Evolutionary conservation across 2,329 filamentous ascomycete genomes (phyloP).

Genomic region (Immersiporthe knoxdaviesiana): DNA sequence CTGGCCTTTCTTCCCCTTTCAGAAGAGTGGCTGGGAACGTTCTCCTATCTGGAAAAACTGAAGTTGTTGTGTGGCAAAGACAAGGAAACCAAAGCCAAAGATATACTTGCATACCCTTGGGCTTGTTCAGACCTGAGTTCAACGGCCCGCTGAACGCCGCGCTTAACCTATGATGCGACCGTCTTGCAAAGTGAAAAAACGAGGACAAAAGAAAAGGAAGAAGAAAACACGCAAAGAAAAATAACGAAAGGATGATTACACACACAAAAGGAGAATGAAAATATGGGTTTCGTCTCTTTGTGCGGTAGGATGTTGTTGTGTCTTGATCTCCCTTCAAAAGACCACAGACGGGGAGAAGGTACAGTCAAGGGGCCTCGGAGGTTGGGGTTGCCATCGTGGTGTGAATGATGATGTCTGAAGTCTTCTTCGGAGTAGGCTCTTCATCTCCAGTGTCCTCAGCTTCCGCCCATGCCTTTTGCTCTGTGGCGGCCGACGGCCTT

Average conservation of each 20-base stretch:
- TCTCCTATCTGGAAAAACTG: background rate
- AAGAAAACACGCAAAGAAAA: background rate
- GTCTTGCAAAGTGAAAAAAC: background rate
- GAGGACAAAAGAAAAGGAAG: background rate
- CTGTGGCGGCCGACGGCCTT: constrained; percentile 37
- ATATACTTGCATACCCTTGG: background rate
- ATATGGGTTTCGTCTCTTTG: constrained; percentile 16
- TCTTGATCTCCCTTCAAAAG: too few relatives aligned
- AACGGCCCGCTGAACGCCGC: constrained; percentile 26
- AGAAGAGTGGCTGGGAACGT: background rate
- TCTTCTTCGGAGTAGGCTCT: constrained; percentile 46
- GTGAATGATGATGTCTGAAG: constrained; percentile 14
- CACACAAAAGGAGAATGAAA: constrained; percentile 26
- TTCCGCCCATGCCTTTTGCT: constrained; percentile 29
- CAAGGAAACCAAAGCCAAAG: background rate
- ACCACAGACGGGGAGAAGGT: too few relatives aligned
- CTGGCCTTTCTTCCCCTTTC: background rate
- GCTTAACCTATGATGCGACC: constrained; percentile 25
- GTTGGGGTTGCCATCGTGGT: constrained; percentile 9
- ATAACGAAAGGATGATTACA: constrained; percentile 16
- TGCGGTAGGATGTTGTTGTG: background rate
- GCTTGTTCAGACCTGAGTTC: constrained; percentile 1
- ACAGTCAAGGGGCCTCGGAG: background rate
- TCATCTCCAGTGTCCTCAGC: constrained; percentile 38
- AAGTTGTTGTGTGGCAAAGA: background rate